Percentiles rank a stretch among this genome's conserved stretches.
phyloP scores from a whole-genome alignment of 495 filamentous ascomycete genomes.

The Talaromyces thailandensis region DNA sequence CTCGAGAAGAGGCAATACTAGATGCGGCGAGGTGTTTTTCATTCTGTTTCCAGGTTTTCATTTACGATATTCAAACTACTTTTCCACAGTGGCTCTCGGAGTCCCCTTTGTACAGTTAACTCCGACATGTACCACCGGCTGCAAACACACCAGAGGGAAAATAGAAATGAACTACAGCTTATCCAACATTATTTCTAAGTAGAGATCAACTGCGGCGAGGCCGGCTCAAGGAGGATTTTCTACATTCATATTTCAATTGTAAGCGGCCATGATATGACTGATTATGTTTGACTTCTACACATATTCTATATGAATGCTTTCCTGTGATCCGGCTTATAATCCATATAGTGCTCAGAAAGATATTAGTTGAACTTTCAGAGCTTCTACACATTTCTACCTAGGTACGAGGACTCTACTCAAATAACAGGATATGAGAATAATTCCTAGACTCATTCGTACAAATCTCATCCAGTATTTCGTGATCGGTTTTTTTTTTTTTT shows the following conservation, averaged over 20 bases:
- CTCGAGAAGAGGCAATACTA: conserved; percentile 38
- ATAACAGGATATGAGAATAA: background rate
- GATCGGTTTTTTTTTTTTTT: too few relatives aligned
- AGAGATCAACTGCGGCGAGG: background rate
- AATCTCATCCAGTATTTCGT: background rate
- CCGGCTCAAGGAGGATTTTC: background rate
- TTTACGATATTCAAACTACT: conserved; percentile 18
- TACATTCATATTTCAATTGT: background rate
- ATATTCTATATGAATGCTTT: background rate
- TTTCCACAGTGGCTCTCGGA: conserved; percentile 18
- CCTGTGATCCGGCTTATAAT: background rate
- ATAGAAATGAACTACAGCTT: background rate
- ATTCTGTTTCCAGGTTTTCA: conserved; percentile 16
- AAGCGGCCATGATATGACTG: background rate
- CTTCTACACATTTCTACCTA: background rate
- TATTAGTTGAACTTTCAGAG: background rate
- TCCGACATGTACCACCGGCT: background rate
- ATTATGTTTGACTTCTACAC: background rate
- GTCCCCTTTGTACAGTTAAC: conserved; percentile 14
- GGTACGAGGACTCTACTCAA: too few relatives aligned
- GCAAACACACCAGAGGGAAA: background rate
- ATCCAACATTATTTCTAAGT: background rate
- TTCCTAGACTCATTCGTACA: background rate
- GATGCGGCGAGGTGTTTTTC: background rate
- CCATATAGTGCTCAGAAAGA: background rate